Base-by-base conservation (phyloP, 352 stramenopile species). In the Pythium apleroticum region DNA sequence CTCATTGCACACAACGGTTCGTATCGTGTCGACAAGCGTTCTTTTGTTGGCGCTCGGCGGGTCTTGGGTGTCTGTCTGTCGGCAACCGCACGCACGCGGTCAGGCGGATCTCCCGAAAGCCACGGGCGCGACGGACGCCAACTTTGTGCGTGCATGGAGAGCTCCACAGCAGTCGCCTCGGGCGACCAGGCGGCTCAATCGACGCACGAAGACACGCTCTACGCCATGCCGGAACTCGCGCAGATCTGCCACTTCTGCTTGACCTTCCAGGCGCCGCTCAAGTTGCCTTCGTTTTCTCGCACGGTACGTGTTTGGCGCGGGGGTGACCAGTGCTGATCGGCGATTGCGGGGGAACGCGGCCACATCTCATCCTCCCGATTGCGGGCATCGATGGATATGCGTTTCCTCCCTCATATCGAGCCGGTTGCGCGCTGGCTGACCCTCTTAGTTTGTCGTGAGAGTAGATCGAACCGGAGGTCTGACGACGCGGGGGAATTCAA, bases 161-260 rank as follows among this genome's bases (percentile, higher is more conserved):
- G 74, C 71, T 77, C 67, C 73, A 77, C 61, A 57, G 75, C 72
- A 66, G 80, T 73, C 66, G 62, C 57, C 63, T 81, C 75, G 60
- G 69, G 77, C 57, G 67, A 75, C 33, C 70, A 84, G 56, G 69
- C 68, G 69, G 65, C 37, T 33, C 59, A 50, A 8, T 24, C 59
- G 49, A 60, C 57, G 52, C 57, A 65, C 30, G 66, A 71, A 48
- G 52, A 67, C 2, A 57, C 73, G 57, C 72, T 91, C 57, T 24
- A 64, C 24, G 65, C 72, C 31, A 65, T 66, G 30, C 69, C 80
- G 19, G 82, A 89, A 61, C 68, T 95, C 52, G 84, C 86, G 45
- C 84, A 92, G 72, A 75, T 88, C 52, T 86, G 76, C 60, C 76
- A 88, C 61, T 95, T 95, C 80, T 91, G 84, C 58, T 37, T 69